These are phyloP conservation scores for Picea glauca DNA, from an alignment of 75 land plant genomes.

Conservation along the genomic window DNA sequence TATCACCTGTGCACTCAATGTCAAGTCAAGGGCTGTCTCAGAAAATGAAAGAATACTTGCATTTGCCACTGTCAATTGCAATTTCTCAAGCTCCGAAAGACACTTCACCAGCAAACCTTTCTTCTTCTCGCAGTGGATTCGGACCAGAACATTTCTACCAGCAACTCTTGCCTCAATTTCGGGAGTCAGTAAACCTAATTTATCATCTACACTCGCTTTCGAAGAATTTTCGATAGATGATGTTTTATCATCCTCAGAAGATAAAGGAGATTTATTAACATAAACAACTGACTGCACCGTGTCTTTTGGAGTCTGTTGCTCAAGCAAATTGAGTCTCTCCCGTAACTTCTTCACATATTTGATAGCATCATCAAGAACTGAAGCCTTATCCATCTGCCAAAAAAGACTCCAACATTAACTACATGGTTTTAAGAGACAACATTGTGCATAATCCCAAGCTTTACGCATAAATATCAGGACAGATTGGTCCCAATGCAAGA, in stretches of 20 bases:
- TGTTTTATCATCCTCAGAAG: background rate
- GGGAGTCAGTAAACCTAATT: slow-evolving; percentile 10
- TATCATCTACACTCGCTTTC: background rate
- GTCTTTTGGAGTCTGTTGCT: slow-evolving; percentile 58
- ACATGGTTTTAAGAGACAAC: background rate
- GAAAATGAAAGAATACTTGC: slow-evolving; percentile 60
- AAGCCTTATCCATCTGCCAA: slow-evolving; percentile 87
- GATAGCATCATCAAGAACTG: slow-evolving; percentile 82
- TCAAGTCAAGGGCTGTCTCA: slow-evolving; percentile 48
- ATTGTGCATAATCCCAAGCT: background rate
- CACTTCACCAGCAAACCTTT: slow-evolving; percentile 48
- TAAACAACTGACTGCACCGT: slow-evolving; percentile 51
- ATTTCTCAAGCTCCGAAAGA: slow-evolving; percentile 63
- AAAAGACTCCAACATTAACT: background rate
- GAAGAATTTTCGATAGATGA: background rate
- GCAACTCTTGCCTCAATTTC: slow-evolving; percentile 70
- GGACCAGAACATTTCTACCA: slow-evolving; percentile 57
- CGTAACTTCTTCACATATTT: slow-evolving; percentile 77
- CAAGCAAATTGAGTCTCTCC: slow-evolving; percentile 56
- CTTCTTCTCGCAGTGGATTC: slow-evolving; percentile 58
- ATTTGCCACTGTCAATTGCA: slow-evolving; percentile 39
- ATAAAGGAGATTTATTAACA: slow-evolving; percentile 26
- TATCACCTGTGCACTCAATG: slow-evolving; percentile 60
- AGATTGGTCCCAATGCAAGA: background rate
- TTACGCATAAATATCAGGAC: background rate